These are phyloP conservation scores for Lotmaria passim DNA, from an alignment of 208 protist species.

Conservation along the genomic window DNA sequence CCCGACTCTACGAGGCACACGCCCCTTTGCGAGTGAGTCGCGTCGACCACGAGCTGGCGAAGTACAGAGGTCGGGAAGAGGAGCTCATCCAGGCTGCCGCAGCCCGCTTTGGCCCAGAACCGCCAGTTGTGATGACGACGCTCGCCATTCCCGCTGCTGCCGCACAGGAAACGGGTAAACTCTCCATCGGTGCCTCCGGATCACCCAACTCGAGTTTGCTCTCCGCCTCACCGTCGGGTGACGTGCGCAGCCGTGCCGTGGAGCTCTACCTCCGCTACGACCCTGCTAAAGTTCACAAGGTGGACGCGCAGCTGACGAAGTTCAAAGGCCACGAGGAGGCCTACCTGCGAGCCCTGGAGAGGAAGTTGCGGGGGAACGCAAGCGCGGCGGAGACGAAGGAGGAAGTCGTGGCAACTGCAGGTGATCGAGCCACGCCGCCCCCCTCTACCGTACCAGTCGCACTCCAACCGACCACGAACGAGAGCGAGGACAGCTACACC, in stretches of 20 bases:
- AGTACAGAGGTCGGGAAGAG: constrained; percentile 56
- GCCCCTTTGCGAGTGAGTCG: constrained; percentile 42
- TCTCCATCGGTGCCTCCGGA: neutral
- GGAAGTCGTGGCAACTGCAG: neutral
- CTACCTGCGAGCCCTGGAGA: constrained; percentile 33
- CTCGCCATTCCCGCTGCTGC: neutral
- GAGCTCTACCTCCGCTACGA: constrained; percentile 36
- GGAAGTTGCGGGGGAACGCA: constrained; percentile 16
- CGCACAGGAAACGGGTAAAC: constrained; percentile 4
- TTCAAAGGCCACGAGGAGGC: constrained; percentile 42
- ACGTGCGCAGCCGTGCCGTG: constrained; percentile 17
- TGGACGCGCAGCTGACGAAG: constrained; percentile 34
- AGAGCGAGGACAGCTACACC: constrained; percentile 16
- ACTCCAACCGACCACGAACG: neutral
- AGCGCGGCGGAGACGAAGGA: neutral
- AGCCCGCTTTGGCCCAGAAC: constrained; percentile 9
- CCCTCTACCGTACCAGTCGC: neutral
- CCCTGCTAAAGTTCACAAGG: constrained; percentile 38
- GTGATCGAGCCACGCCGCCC: neutral
- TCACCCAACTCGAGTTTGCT: neutral
- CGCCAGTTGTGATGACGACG: neutral
- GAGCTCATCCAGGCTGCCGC: constrained; percentile 33
- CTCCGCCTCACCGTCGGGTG: neutral
- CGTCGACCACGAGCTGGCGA: constrained; percentile 45
- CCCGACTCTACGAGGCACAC: constrained; percentile 45